Conservation (phyloP, 2,329 filamentous ascomycete species). For the Cladosporium phlei region DNA sequence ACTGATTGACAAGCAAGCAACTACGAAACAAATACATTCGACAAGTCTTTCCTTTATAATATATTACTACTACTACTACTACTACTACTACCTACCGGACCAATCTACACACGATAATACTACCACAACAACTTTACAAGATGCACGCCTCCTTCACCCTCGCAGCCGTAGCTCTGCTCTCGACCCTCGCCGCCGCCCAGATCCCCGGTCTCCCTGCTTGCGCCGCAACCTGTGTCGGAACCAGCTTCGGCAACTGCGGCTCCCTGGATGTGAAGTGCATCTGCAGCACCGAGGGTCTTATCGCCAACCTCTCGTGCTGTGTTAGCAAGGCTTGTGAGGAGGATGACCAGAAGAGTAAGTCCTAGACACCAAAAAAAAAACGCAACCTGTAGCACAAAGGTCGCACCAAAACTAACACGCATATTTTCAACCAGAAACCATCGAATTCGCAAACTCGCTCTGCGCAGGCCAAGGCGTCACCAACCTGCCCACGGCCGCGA, state of each 20-base stretch:
- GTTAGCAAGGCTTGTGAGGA: slow-evolving; percentile 33
- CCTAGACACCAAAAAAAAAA: not conserved
- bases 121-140: not conserved
- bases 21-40: no score
- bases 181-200: slow-evolving; percentile 4
- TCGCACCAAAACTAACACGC: not conserved
- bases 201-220: slow-evolving; percentile 27
- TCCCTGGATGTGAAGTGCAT: slow-evolving; percentile 39
- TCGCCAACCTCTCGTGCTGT: slow-evolving; percentile 39
- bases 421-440: slow-evolving; percentile 32
- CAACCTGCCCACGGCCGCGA: slow-evolving; percentile 37
- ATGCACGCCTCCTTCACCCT: slow-evolving; percentile 11
- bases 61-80: no score
- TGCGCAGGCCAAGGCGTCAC: slow-evolving; percentile 37
- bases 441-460: slow-evolving; percentile 38
- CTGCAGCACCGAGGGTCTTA: slow-evolving; percentile 35
- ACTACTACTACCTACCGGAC: not conserved
- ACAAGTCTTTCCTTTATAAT: no score
- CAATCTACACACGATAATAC: not conserved
- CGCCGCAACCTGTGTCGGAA: slow-evolving; percentile 34
- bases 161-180: slow-evolving; percentile 7
- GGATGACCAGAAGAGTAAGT: slow-evolving; percentile 33
- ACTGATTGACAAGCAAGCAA: no score
- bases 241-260: slow-evolving; percentile 35
- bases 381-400: not conserved